Percentiles rank a stretch among this genome's conserved stretches.
Conservation (phyloP, 768 basidiomycete genomes). For the Kwoniella europaea region DNA sequence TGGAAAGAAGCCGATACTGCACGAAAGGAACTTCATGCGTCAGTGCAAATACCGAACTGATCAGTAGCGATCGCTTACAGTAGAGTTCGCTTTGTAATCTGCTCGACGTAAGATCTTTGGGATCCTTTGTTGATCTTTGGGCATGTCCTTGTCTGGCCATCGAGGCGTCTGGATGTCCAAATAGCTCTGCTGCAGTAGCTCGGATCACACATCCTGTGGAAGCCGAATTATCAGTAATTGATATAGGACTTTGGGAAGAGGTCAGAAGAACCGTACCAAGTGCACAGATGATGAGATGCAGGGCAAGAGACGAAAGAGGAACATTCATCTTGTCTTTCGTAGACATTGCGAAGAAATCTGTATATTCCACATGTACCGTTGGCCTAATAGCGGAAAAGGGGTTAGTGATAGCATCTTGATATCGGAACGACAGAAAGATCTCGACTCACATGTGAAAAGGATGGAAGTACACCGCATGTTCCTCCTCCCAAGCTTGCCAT, state of each 20-base stretch:
- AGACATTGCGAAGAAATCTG: constrained; percentile 48
- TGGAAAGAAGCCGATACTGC: constrained; percentile 58
- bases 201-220: constrained; percentile 50
- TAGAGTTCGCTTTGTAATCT: constrained; percentile 56
- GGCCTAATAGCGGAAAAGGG: constrained; percentile 28
- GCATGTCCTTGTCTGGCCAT: constrained; percentile 4
- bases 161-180: constrained; percentile 40
- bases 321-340: constrained; percentile 50
- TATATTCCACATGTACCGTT: constrained; percentile 50
- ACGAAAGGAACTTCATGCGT: neutral
- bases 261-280: constrained; percentile 33
- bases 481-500: constrained; percentile 47
- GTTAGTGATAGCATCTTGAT: neutral
- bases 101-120: constrained; percentile 53
- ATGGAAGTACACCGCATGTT: constrained; percentile 48
- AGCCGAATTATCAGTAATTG: constrained; percentile 2
- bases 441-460: constrained; percentile 51
- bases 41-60: neutral
- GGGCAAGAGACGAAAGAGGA: constrained; percentile 47
- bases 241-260: neutral
- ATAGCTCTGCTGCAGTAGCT: constrained; percentile 50
- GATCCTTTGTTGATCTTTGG: constrained; percentile 24
- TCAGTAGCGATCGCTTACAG: constrained; percentile 29
- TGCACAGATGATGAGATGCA: constrained; percentile 55
- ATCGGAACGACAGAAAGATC: neutral